These are phyloP conservation scores for Phaffia tasmanica DNA, from an alignment of 768 basidiomycete genomes.

Conservation along the genomic window DNA sequence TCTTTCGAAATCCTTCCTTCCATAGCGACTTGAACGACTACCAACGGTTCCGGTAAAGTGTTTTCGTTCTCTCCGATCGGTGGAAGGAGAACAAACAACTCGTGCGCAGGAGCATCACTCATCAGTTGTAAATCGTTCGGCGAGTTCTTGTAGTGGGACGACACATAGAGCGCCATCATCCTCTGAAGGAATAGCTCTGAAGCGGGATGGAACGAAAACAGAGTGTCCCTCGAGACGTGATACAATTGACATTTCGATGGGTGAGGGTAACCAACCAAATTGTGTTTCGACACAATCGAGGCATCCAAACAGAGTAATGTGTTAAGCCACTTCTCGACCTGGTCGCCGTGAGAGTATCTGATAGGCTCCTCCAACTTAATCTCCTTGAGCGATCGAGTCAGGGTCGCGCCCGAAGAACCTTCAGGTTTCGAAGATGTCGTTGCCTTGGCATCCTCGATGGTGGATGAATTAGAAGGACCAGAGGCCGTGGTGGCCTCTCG, in stretches of 20 bases:
- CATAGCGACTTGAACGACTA: constrained; percentile 75
- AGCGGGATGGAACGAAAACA: constrained; percentile 94
- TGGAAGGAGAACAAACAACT: constrained; percentile 87
- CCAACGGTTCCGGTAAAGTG: constrained; percentile 83
- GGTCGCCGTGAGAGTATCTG: constrained; percentile 74
- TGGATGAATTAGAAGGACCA: constrained; percentile 1
- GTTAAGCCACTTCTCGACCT: constrained; percentile 92
- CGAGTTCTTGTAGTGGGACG: constrained; percentile 97
- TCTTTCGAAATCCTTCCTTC: constrained; percentile 85
- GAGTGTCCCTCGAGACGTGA: constrained; percentile 87
- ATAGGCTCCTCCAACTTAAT: constrained; percentile 93
- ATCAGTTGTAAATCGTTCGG: constrained; percentile 97
- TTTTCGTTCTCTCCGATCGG: constrained; percentile 77
- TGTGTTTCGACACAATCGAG: constrained; percentile 44
- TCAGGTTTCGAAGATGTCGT: constrained; percentile 20
- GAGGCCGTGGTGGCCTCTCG: constrained; percentile 60
- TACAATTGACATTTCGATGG: constrained; percentile 88
- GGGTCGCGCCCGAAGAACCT: constrained; percentile 7
- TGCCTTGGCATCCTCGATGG: constrained; percentile 19
- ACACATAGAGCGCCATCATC: constrained; percentile 96
- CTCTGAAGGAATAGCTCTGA: constrained; percentile 95
- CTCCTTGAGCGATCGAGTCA: constrained; percentile 62
- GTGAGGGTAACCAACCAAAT: constrained; percentile 68
- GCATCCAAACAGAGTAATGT: constrained; percentile 81
- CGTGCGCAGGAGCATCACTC: constrained; percentile 92